Evolutionary conservation across 345 rosid genomes (phyloP).

Genomic region (Conringia planisiliqua): DNA sequence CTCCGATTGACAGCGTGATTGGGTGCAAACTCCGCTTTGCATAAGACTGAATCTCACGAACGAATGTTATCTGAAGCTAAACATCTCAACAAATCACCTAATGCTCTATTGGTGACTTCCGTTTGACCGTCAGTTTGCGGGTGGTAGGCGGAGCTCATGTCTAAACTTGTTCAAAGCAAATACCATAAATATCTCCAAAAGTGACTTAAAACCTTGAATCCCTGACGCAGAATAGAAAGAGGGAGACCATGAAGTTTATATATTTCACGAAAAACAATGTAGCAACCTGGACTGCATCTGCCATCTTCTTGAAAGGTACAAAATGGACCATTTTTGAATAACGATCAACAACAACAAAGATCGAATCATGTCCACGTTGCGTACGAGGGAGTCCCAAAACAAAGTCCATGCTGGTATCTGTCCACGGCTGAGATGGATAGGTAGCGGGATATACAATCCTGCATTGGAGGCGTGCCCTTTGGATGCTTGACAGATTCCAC

Average conservation of each 20-base stretch:
- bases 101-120: not conserved
- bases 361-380: not conserved
- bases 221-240: not conserved
- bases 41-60: not conserved
- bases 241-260: not conserved
- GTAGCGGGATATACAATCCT: not conserved
- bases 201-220: not conserved
- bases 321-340: not conserved
- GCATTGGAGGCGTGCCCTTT: not conserved
- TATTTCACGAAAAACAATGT: not conserved
- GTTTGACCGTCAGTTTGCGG: not conserved
- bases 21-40: not conserved
- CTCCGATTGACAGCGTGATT: not conserved
- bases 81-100: not conserved
- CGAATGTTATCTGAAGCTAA: not conserved
- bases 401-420: not conserved
- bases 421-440: not conserved
- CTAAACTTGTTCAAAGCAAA: not conserved
- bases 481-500: not conserved
- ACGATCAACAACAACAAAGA: not conserved
- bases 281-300: not conserved
- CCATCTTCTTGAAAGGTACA: not conserved
- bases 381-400: not conserved
- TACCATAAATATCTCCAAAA: not conserved
- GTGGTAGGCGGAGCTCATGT: not conserved